Evolutionary conservation across 148 eudicot genomes (phyloP).

Genomic region (Limonium bicolor): DNA sequence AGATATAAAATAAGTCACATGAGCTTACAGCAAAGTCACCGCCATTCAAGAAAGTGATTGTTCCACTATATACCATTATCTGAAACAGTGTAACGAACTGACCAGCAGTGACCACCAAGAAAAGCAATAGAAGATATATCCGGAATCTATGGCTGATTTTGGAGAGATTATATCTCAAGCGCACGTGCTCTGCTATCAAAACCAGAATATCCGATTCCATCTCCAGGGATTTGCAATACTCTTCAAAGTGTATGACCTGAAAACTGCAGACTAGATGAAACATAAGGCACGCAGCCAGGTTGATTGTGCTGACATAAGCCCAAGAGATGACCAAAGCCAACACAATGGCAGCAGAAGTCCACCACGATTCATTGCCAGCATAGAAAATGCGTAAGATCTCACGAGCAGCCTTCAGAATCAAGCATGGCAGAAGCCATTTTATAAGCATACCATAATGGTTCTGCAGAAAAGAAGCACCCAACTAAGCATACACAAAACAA

Average conservation of each 20-base stretch:
- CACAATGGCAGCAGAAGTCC: slow-evolving; percentile 26
- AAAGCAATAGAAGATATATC: slow-evolving; percentile 53
- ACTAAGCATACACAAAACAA: no score
- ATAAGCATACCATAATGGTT: slow-evolving; percentile 26
- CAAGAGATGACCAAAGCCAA: slow-evolving; percentile 40
- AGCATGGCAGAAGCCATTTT: slow-evolving; percentile 38
- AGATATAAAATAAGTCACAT: background rate
- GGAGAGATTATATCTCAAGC: slow-evolving; percentile 50
- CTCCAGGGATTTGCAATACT: slow-evolving; percentile 51
- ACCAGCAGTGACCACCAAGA: slow-evolving; percentile 52
- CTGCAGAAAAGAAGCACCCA: no score
- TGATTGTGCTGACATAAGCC: slow-evolving; percentile 44
- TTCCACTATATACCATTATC: slow-evolving; percentile 40
- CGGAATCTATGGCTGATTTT: slow-evolving; percentile 90
- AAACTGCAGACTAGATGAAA: slow-evolving; percentile 70
- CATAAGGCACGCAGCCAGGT: slow-evolving; percentile 48
- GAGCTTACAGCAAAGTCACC: slow-evolving; percentile 81
- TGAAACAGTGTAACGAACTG: slow-evolving; percentile 57
- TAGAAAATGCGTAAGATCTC: slow-evolving; percentile 38
- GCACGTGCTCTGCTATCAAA: slow-evolving; percentile 57
- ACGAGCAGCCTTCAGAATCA: slow-evolving; percentile 47
- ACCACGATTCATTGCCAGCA: slow-evolving; percentile 39
- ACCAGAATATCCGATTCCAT: slow-evolving; percentile 35
- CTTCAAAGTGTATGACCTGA: slow-evolving; percentile 79
- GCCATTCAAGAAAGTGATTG: slow-evolving; percentile 49